Base-by-base conservation (phyloP, 78 protist genomes). In the Polysphondylium violaceum region DNA sequence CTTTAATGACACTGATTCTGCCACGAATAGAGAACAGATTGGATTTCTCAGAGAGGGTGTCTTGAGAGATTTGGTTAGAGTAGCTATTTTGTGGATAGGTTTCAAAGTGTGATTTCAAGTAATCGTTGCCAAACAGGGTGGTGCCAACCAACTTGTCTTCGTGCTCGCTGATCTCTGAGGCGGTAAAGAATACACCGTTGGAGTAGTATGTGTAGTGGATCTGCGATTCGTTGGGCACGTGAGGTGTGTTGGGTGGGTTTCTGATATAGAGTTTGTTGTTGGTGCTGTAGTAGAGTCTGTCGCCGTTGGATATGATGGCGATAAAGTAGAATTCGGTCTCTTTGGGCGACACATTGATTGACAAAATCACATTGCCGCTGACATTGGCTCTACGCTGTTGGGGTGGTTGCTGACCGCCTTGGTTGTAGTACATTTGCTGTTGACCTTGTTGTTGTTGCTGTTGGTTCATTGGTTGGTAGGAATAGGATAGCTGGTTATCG, bases 151-250 rank as follows among this genome's bases (percentile, higher is more conserved):
- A 38, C 38, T 58, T 65, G 19, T 81, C 89, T n/a, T 43, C 50
- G 12, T 7, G 14, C 14, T 68, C 89, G 55, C n/a, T 56, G 9
- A 33, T 33, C 19, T 68, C 71, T 25, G 53, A 8, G 17, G 89
- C 76, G 1, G 44, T 56, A 55, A 81, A 81, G 23, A 59, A 68
- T 27, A 81, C 89, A 68, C 89, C 89, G 55, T 81, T 81, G 0
- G 43, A 50, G 36, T 81, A 81, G 64, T 47, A 81, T 31, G 89
- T 33, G 19, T 65, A 81, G 27, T 65, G 76, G 35, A 51, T 73
- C 7, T 43, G 16, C 19, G 50, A 21, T 14, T 50, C 31, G 25
- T 50, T 50, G 55, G 12, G 12, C 0, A 16, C 9, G 16, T 25
- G 47, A 16, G 3, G 14, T 9, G 40, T n/a, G 21, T 51, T 51